Evolutionary conservation across 768 basidiomycete species (phyloP).

Genomic region (Suillus placidus): DNA sequence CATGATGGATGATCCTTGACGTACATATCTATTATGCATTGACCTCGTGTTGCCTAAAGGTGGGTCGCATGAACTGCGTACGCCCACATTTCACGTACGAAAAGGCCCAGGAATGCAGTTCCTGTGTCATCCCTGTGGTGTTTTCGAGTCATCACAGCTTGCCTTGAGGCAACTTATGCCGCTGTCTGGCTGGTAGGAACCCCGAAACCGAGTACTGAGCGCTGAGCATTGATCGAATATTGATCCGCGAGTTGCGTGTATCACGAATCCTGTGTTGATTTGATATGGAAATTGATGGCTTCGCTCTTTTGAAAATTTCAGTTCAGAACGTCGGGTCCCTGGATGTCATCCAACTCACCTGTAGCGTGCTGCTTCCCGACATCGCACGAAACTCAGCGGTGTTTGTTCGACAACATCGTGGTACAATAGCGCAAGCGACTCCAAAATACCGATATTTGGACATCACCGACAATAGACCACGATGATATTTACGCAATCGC

Average conservation of each 20-base stretch:
- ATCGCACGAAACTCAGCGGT: conserved; percentile 3
- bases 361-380: background rate
- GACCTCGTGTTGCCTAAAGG: background rate
- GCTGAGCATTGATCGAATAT: background rate
- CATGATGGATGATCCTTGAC: background rate
- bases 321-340: background rate
- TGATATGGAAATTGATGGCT: background rate
- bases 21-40: background rate
- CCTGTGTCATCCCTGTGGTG: background rate
- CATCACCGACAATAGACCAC: conserved; percentile 14
- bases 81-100: conserved; percentile 1
- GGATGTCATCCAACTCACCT: conserved; percentile 3
- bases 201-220: background rate
- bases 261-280: conserved; percentile 8
- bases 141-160: background rate
- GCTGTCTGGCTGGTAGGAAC: background rate
- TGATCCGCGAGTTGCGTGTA: conserved; percentile 5
- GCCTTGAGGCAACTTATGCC: background rate
- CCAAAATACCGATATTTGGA: background rate
- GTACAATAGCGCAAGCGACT: background rate
- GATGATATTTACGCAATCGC: conserved; percentile 32
- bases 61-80: background rate
- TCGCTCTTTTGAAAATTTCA: background rate
- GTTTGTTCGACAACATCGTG: background rate
- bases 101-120: background rate